phyloP scores from a whole-genome alignment of 306 rosid species.

The Corylus avellana region DNA sequence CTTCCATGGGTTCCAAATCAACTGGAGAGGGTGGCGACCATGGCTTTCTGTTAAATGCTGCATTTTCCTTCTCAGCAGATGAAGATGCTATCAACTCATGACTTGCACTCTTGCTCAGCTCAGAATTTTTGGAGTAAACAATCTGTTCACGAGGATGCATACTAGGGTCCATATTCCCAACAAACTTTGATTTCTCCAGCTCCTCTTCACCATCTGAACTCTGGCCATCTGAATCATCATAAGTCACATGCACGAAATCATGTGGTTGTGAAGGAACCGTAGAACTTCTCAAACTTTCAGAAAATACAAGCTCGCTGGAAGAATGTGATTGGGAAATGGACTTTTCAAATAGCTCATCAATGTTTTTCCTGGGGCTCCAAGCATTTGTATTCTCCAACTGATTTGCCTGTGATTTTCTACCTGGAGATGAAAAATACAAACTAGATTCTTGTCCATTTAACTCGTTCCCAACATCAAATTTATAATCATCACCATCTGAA shows the following conservation, averaged over 20 bases:
- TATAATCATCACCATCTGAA: conserved; percentile 60
- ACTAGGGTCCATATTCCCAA: conserved; percentile 35
- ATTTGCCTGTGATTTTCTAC: conserved; percentile 40
- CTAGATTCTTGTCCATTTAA: conserved; percentile 48
- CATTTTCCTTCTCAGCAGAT: conserved; percentile 35
- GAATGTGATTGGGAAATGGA: conserved; percentile 41
- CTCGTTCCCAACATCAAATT: conserved; percentile 39
- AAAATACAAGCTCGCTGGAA: conserved; percentile 31
- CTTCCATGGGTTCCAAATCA: conserved; percentile 40
- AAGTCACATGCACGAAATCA: conserved; percentile 52
- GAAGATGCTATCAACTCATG: conserved; percentile 47
- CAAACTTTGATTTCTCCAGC: conserved; percentile 36
- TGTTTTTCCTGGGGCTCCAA: conserved; percentile 45
- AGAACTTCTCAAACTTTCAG: conserved; percentile 49
- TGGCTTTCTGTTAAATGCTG: conserved; percentile 36
- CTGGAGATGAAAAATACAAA: conserved; percentile 40
- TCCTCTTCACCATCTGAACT: conserved; percentile 68
- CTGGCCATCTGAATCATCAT: conserved; percentile 78
- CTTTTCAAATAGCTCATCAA: conserved; percentile 38
- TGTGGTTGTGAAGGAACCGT: conserved; percentile 44
- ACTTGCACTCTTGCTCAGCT: conserved; percentile 36
- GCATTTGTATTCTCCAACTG: conserved; percentile 39
- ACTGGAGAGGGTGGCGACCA: conserved; percentile 41
- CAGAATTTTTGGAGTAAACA: conserved; percentile 25
- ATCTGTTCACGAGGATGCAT: conserved; percentile 15